Percentiles rank a stretch among this genome's conserved stretches.
Conservation (phyloP, 2,329 filamentous ascomycete genomes). For the Camptophora hylomeconis region DNA sequence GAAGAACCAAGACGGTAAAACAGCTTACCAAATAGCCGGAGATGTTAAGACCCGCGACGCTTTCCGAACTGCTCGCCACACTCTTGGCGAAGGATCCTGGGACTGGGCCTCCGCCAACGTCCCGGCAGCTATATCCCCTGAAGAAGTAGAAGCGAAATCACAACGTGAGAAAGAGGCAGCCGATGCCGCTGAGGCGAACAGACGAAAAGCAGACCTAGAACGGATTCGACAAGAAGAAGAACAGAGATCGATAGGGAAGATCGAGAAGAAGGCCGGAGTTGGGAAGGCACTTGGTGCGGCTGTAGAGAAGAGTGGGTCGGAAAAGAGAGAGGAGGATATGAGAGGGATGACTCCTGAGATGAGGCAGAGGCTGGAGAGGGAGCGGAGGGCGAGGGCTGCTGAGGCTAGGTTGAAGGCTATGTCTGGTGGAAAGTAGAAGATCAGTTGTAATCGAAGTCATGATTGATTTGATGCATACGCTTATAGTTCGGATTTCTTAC, state of each 20-base stretch:
- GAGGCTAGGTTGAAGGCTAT: slow-evolving; percentile 71
- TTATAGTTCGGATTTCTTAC: too few species aligned
- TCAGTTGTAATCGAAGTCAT: too few species aligned
- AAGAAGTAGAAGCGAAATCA: slow-evolving; percentile 57
- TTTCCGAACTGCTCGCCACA: slow-evolving; percentile 74
- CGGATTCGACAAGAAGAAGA: slow-evolving; percentile 53
- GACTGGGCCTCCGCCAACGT: slow-evolving; percentile 68
- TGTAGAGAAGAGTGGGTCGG: slow-evolving; percentile 57
- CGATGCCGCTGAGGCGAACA: slow-evolving; percentile 54
- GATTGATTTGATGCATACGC: too few species aligned
- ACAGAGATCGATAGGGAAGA: slow-evolving; percentile 22
- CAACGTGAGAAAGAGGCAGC: slow-evolving; percentile 58
- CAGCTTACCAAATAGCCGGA: slow-evolving; percentile 74
- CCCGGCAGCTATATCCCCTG: slow-evolving; percentile 55
- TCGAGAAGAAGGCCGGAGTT: slow-evolving; percentile 36
- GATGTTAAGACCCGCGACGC: slow-evolving; percentile 78
- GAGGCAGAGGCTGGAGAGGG: slow-evolving; percentile 69
- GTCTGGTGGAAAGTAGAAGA: slow-evolving; percentile 28
- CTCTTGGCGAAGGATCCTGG: slow-evolving; percentile 65
- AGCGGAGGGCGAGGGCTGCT: slow-evolving; percentile 78
- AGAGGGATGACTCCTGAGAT: slow-evolving; percentile 81
- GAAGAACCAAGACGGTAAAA: slow-evolving; percentile 62
- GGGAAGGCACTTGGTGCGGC: slow-evolving; percentile 45
- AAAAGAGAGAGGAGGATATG: slow-evolving; percentile 70
- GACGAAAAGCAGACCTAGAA: slow-evolving; percentile 63